Percentiles rank a stretch among this genome's conserved stretches.
Evolutionary conservation across 163 green algal genomes (phyloP).

Genomic region (Volvox carteri): DNA sequence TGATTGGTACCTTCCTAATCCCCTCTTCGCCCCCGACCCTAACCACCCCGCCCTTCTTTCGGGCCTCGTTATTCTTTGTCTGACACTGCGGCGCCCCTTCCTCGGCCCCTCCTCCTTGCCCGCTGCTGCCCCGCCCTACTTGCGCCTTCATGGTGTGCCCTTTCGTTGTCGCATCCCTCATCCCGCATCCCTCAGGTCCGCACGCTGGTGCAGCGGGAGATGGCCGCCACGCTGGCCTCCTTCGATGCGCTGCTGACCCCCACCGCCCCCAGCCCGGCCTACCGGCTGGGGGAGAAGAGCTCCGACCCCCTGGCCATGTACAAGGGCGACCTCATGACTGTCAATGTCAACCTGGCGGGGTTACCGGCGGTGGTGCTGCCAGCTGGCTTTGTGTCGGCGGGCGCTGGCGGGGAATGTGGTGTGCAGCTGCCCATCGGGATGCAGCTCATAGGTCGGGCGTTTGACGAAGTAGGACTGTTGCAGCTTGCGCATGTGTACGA

Average conservation of each 20-base stretch:
- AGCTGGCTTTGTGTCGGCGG: conserved; percentile 70
- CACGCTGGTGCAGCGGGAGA: conserved; percentile 88
- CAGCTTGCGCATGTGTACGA: conserved; percentile 84
- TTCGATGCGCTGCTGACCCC: conserved; percentile 92
- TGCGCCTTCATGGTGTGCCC: background rate
- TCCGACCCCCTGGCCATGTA: conserved; percentile 95
- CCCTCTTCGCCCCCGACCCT: no score
- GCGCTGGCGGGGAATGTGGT: background rate
- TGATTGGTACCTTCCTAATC: background rate
- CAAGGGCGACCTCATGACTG: conserved; percentile 94
- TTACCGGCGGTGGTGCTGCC: conserved; percentile 93
- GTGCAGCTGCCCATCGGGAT: conserved; percentile 86
- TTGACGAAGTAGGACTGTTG: conserved; percentile 85
- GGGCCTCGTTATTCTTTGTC: no score
- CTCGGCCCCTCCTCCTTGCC: background rate
- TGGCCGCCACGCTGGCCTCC: conserved; percentile 76
- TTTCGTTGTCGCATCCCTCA: background rate
- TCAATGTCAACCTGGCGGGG: conserved; percentile 95
- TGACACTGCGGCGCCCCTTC: no score
- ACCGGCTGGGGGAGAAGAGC: conserved; percentile 86
- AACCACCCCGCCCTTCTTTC: no score
- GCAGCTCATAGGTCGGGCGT: conserved; percentile 92
- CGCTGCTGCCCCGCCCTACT: background rate
- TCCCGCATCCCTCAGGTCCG: conserved; percentile 79
- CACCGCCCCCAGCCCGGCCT: conserved; percentile 88